Evolutionary conservation across 2,329 filamentous ascomycete species (phyloP), one percentile per base, ranked within the genome.

Genomic region (Exophiala sideris): DNA sequence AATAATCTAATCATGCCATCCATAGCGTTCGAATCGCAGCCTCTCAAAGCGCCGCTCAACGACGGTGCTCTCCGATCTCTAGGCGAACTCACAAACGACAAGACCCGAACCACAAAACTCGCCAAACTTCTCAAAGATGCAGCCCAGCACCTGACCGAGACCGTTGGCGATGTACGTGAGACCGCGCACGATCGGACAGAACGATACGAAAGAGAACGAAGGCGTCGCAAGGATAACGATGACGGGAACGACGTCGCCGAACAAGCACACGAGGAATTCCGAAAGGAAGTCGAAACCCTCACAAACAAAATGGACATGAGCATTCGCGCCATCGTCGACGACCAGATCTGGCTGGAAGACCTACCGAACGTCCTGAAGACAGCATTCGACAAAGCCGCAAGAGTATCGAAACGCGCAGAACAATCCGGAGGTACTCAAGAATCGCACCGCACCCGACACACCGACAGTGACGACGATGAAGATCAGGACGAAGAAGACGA

Each of bases 301-400:
- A 86, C 82, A 1, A 66, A 69, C 24, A 73, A 75, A 47, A 73
- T 86, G 64, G 85, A 88, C 60, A 73, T 77, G 64, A 74, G 72
- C 42, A 77, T 86, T 64, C 76, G 84, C 12, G 71, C 75, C 10
- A 67, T 82, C 45, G 79, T 87, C 54, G 85, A 88, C 67, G 73
- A 74, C 7, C 73, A 78, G 52, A 70, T 76, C 7, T 76, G 72
- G 54, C 66, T 81, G 11, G 67, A 74, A 50, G 64, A 67, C 3
- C 65, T 82, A 41, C 70, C 71, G 29, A 70, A 73, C 10, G 69
- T 72, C 2, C 57, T 85, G 3, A 62, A 65, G 3, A 70, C 71
- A 55, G 63, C 83, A 60, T 70, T 62, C 55, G 66, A 44, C 56
- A 76, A 73, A n/a, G 65, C 67, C 20, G 2, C 59, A 62, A 58